A percentile compares a stretch with the other conserved stretches of the same genome.
Conservation (phyloP, 805 yeast genomes). For the Barnettozyma salicaria region DNA sequence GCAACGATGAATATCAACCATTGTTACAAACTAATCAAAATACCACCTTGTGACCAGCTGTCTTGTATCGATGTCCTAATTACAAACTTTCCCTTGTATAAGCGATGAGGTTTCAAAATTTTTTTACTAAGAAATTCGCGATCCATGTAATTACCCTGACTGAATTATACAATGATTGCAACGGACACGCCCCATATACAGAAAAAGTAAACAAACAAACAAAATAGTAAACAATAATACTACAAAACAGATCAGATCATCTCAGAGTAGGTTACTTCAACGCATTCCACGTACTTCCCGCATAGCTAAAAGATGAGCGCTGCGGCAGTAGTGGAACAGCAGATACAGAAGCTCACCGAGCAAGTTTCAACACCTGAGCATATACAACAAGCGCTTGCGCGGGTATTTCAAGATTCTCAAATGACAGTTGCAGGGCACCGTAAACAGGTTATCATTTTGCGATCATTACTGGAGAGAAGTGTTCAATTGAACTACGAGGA, state of each 20-base stretch:
- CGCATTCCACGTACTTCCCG: too few relatives aligned
- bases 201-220: conserved; percentile 1
- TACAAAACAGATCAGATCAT: too few relatives aligned
- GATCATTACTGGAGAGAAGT: conserved; percentile 52
- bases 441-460: conserved; percentile 60
- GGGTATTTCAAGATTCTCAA: conserved; percentile 79
- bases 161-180: too few relatives aligned
- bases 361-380: conserved; percentile 29
- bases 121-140: conserved; percentile 5
- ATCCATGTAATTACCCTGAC: conserved; percentile 4
- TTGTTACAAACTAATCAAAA: background rate
- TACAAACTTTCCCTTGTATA: too few relatives aligned
- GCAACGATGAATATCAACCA: conserved; percentile 62
- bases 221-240: too few relatives aligned
- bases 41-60: conserved; percentile 3
- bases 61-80: too few relatives aligned
- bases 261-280: too few relatives aligned
- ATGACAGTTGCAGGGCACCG: conserved; percentile 67
- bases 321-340: conserved; percentile 16
- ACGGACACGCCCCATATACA: too few relatives aligned
- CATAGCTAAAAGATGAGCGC: conserved; percentile 9
- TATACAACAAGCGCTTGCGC: conserved; percentile 46
- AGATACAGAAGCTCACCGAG: conserved; percentile 10
- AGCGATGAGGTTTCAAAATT: conserved; percentile 15
- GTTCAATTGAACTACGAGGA: conserved; percentile 45